Conservation (phyloP, 257 asterid species). For the Capsicum pubescens region DNA sequence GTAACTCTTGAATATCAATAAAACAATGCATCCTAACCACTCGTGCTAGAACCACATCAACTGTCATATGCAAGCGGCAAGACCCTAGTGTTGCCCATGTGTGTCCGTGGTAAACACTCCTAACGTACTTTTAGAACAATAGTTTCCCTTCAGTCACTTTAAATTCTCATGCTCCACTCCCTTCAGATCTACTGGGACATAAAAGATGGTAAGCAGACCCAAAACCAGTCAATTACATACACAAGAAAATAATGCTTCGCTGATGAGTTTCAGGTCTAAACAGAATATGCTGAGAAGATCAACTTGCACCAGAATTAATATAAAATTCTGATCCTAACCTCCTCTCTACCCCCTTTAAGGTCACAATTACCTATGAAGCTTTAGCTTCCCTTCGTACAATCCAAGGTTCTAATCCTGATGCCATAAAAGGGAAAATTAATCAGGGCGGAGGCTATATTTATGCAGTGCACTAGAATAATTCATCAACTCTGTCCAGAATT, state of each 20-base stretch:
- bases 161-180: neutral
- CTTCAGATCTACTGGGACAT: neutral
- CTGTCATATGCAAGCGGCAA: neutral
- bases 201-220: neutral
- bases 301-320: neutral
- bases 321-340: neutral
- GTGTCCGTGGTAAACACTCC: neutral
- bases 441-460: neutral
- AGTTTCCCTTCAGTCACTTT: neutral
- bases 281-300: neutral
- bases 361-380: neutral
- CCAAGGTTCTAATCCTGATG: neutral
- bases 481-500: neutral
- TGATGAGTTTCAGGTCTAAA: neutral
- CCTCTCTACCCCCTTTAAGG: neutral
- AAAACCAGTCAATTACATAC: neutral
- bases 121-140: neutral
- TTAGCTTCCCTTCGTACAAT: neutral
- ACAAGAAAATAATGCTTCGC: neutral
- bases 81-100: neutral
- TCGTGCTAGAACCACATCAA: conserved; percentile 11
- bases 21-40: neutral
- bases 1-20: neutral
- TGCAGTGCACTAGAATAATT: neutral
- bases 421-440: neutral